Conservation (phyloP, 306 rosid species). For the Prosopis cineraria region DNA sequence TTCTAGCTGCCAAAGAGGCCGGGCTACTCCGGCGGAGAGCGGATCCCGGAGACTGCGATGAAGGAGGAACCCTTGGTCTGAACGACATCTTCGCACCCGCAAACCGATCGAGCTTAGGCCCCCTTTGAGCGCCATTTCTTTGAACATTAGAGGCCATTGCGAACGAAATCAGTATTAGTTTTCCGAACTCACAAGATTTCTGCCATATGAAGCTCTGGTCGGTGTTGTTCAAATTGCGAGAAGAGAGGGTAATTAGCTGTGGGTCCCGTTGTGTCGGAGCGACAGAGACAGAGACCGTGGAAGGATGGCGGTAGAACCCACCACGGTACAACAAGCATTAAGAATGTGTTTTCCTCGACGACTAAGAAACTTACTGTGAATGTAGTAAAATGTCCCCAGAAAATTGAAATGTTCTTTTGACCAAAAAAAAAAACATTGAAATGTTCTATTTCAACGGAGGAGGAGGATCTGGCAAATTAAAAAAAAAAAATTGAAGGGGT, state of each 20-base stretch:
- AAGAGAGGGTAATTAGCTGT: background rate
- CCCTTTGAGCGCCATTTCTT: slow-evolving; percentile 47
- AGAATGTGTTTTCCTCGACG: background rate
- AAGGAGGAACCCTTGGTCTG: slow-evolving; percentile 32
- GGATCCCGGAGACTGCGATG: slow-evolving; percentile 49
- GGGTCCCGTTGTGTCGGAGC: slow-evolving; percentile 19
- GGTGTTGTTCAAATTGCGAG: slow-evolving; percentile 2
- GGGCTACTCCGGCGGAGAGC: slow-evolving; percentile 40
- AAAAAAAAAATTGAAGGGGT: no score
- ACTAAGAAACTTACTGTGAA: background rate
- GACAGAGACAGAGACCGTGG: background rate
- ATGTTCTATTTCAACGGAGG: no score
- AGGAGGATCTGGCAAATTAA: no score
- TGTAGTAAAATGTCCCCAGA: no score
- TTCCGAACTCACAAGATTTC: background rate
- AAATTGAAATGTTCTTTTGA: no score
- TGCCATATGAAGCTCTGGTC: background rate
- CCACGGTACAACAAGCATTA: background rate
- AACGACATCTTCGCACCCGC: slow-evolving; percentile 20
- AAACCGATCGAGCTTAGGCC: slow-evolving; percentile 48
- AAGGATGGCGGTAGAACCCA: slow-evolving; percentile 21
- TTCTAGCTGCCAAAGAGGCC: slow-evolving; percentile 30
- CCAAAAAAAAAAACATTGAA: no score
- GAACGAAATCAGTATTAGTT: background rate
- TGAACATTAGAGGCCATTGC: slow-evolving; percentile 40